Percentiles rank a stretch among this genome's conserved stretches.
Evolutionary conservation across 176 grass and related monocot genomes (phyloP).

Genomic region (Phragmites australis): DNA sequence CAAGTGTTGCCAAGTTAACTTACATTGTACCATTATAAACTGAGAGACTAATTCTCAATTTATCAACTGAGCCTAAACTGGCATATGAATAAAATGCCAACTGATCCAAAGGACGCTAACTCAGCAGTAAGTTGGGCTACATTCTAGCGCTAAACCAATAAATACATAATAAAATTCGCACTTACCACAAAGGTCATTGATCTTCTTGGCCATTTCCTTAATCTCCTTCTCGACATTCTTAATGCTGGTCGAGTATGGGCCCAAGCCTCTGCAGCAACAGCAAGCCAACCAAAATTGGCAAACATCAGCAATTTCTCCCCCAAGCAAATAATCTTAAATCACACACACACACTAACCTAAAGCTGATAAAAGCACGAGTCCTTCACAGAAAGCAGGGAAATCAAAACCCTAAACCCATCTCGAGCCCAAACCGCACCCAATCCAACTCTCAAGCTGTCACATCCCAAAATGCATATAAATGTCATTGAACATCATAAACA

Average conservation of each 20-base stretch:
- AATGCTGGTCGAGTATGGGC: conserved; percentile 82
- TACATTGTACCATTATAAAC: not conserved
- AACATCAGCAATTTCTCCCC: too few species aligned
- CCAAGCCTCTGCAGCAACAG: conserved; percentile 62
- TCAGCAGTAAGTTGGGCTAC: not conserved
- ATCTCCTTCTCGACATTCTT: conserved; percentile 95
- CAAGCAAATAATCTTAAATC: too few species aligned
- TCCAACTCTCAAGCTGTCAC: too few species aligned
- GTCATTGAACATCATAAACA: too few species aligned
- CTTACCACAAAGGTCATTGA: conserved; percentile 83
- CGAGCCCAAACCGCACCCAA: too few species aligned
- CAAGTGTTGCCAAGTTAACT: not conserved
- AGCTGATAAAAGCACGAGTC: too few species aligned
- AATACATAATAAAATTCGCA: not conserved
- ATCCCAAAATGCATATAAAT: too few species aligned
- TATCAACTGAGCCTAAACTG: not conserved
- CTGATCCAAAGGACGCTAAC: not conserved
- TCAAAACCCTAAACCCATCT: too few species aligned
- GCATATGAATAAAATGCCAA: not conserved
- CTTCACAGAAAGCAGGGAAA: too few species aligned
- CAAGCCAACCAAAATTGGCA: too few species aligned
- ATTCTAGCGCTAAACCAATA: not conserved
- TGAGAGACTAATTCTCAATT: not conserved
- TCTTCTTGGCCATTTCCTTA: conserved; percentile 81
- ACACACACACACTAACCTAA: too few species aligned